phyloP scores from a whole-genome alignment of 495 filamentous ascomycete species.

The Talaromyces ruber region DNA sequence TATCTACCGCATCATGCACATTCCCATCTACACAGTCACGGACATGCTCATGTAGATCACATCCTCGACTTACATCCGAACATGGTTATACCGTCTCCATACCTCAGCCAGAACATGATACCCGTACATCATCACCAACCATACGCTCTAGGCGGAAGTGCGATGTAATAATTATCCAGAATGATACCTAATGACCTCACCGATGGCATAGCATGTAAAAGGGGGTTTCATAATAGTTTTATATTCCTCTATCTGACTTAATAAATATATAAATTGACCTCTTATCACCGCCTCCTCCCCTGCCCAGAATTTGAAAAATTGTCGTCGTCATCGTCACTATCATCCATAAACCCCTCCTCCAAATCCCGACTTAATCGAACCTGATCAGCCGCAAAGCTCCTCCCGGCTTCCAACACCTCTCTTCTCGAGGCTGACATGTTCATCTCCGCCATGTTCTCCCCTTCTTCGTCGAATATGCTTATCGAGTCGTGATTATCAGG shows the following conservation, averaged over 20 bases:
- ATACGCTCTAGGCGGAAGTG: background rate
- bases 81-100: background rate
- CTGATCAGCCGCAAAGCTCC: conserved; percentile 26
- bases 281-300: background rate
- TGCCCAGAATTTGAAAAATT: background rate
- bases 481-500: conserved; percentile 53
- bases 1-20: background rate
- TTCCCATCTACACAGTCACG: background rate
- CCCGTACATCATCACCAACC: background rate
- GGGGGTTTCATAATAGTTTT: background rate
- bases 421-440: conserved; percentile 41
- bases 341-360: conserved; percentile 77
- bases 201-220: background rate
- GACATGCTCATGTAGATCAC: background rate
- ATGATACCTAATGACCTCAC: background rate
- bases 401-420: conserved; percentile 39
- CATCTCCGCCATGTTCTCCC: conserved; percentile 56
- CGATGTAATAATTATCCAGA: background rate
- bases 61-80: background rate
- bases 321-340: conserved; percentile 58
- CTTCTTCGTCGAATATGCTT: conserved; percentile 58
- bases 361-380: conserved; percentile 71
- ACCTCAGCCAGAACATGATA: background rate
- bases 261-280: background rate
- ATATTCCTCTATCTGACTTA: background rate